A percentile compares a stretch with the other conserved stretches of the same genome.
These are phyloP conservation scores for Teunomyces stri DNA, from an alignment of 805 yeast genomes.

Conservation along the genomic window DNA sequence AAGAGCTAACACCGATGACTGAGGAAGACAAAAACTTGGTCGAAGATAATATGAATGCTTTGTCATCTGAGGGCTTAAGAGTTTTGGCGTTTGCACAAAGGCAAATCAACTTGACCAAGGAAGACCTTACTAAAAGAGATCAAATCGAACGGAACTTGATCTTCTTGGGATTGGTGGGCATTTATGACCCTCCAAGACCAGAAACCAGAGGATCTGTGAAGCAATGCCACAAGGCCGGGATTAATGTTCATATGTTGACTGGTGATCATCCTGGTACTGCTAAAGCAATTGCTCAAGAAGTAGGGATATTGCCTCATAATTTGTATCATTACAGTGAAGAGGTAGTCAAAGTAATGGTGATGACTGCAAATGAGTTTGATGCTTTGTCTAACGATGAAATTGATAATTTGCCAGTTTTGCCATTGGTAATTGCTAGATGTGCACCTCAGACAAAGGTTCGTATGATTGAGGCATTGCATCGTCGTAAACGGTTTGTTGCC, in stretches of 20 bases:
- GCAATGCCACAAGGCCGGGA: conserved; percentile 33
- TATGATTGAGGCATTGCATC: conserved; percentile 70
- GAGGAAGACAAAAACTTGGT: conserved; percentile 17
- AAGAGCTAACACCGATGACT: conserved; percentile 14
- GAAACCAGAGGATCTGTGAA: conserved; percentile 28
- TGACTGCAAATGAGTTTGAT: conserved; percentile 76
- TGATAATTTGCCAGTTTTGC: conserved; percentile 61
- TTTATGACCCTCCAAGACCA: conserved; percentile 36
- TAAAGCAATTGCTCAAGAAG: conserved; percentile 35
- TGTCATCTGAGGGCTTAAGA: conserved; percentile 29
- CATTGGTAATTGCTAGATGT: conserved; percentile 78
- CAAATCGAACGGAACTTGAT: conserved; percentile 20
- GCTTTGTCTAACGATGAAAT: conserved; percentile 56
- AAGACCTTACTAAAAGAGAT: conserved; percentile 15
- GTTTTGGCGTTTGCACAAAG: conserved; percentile 33
- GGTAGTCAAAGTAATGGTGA: conserved; percentile 52
- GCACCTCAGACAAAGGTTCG: conserved; percentile 81
- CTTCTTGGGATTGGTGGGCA: conserved; percentile 31
- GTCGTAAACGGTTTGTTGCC: conserved; percentile 51
- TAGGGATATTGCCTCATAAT: conserved; percentile 42
- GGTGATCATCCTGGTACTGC: conserved; percentile 38
- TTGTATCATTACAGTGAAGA: conserved; percentile 33
- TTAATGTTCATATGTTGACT: conserved; percentile 35
- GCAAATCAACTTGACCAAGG: conserved; percentile 12
- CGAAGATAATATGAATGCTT: conserved; percentile 25